phyloP scores from a whole-genome alignment of 2,329 filamentous ascomycete genomes.

The Neobulgaria alba region DNA sequence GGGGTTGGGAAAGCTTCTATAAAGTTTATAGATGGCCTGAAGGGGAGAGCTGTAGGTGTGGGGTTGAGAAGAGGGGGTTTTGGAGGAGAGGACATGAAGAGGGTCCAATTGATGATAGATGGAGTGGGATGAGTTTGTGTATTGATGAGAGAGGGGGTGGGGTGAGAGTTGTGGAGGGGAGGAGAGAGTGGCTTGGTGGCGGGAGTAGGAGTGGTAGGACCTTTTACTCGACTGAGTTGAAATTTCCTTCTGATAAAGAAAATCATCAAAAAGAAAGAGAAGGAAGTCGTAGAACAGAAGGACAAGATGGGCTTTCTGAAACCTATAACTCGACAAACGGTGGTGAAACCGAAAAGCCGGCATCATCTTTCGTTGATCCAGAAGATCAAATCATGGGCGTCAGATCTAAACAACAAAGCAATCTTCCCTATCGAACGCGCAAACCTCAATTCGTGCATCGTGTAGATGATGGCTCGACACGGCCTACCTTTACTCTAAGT shows the following conservation, averaged over 20 bases:
- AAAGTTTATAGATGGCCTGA: no score
- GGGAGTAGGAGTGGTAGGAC: constrained; percentile 52
- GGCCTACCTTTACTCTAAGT: constrained; percentile 40
- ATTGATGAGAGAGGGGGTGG: constrained; percentile 49
- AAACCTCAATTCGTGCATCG: constrained; percentile 39
- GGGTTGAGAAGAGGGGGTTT: constrained; percentile 40
- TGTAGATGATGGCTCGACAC: constrained; percentile 36
- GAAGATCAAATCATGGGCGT: not conserved
- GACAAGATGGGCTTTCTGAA: constrained; percentile 2
- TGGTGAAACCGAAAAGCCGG: not conserved
- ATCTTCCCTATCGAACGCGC: constrained; percentile 30
- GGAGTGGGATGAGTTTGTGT: constrained; percentile 57
- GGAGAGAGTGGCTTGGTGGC: constrained; percentile 56
- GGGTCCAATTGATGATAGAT: constrained; percentile 65
- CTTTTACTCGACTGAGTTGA: constrained; percentile 53
- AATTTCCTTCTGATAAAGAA: constrained; percentile 30
- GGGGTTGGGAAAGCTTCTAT: no score
- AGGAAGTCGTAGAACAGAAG: constrained; percentile 5
- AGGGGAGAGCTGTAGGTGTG: no score
- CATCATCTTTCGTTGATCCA: not conserved
- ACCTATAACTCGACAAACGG: constrained; percentile 1
- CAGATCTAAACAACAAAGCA: constrained; percentile 25
- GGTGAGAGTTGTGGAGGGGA: constrained; percentile 55
- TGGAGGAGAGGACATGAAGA: constrained; percentile 62
- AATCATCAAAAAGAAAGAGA: no score